A percentile compares a stretch with the other conserved stretches of the same genome.
Conservation (phyloP, 169 alveolate genomes). For the Babesia ovis region DNA sequence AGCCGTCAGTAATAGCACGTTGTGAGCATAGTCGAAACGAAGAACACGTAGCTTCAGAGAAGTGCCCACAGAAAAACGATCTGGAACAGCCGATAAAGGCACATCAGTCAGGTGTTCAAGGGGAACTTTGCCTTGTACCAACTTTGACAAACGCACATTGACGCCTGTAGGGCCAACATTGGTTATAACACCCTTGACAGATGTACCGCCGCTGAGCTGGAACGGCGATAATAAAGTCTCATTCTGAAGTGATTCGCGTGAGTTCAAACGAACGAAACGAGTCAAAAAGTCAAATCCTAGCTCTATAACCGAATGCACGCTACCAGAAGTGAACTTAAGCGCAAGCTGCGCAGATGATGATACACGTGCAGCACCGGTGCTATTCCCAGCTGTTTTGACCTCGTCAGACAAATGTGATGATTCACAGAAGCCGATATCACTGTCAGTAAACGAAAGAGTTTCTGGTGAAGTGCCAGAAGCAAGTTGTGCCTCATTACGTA, state of each 20-base stretch:
- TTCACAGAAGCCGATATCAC: conserved; percentile 13
- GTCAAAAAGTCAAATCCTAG: conserved; percentile 42
- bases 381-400: neutral
- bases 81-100: conserved; percentile 55
- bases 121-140: conserved; percentile 63
- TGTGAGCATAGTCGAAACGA: conserved; percentile 54
- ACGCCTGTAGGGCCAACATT: conserved; percentile 46
- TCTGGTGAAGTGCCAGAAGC: neutral
- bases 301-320: conserved; percentile 39
- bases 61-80: conserved; percentile 36
- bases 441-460: neutral
- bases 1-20: conserved; percentile 49
- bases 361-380: neutral
- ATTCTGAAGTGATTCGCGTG: conserved; percentile 18
- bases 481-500: neutral
- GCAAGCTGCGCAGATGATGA: conserved; percentile 14
- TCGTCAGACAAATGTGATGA: conserved; percentile 17
- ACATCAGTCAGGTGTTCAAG: conserved; percentile 63
- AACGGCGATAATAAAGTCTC: conserved; percentile 46
- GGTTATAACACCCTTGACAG: conserved; percentile 43
- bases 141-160: conserved; percentile 47
- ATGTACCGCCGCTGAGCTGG: conserved; percentile 38
- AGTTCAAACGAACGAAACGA: conserved; percentile 23
- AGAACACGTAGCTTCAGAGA: conserved; percentile 53
- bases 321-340: conserved; percentile 3